Conservation (phyloP, 2,329 filamentous ascomycete species). For the Aspergillus sp. region DNA sequence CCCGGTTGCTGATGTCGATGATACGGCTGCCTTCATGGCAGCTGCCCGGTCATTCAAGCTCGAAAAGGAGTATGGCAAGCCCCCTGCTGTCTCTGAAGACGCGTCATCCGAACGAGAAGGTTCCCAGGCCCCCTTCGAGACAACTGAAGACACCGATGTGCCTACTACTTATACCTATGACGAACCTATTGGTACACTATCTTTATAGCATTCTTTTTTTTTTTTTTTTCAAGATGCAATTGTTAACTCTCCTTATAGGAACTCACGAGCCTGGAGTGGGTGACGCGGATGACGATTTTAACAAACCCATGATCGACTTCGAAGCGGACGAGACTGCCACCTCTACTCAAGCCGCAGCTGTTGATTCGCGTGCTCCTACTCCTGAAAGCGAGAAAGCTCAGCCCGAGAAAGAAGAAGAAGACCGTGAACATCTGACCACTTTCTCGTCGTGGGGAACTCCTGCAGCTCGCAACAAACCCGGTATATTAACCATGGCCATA, state of each 20-base stretch:
- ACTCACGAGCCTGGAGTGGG: not conserved
- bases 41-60: slow-evolving; percentile 22
- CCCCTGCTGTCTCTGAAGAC: slow-evolving; percentile 2
- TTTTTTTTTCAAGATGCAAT: too few relatives aligned
- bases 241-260: not conserved
- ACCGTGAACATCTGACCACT: slow-evolving; percentile 30
- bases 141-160: not conserved
- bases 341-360: not conserved
- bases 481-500: slow-evolving; percentile 15
- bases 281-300: not conserved
- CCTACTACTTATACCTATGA: not conserved
- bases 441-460: slow-evolving; percentile 35
- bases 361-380: not conserved
- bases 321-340: not conserved
- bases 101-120: slow-evolving; percentile 1
- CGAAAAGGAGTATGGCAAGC: slow-evolving; percentile 4
- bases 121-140: slow-evolving; percentile 1
- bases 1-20: slow-evolving; percentile 22
- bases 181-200: slow-evolving; percentile 1
- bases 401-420: slow-evolving; percentile 20
- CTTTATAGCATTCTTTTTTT: not conserved
- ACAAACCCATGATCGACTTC: not conserved
- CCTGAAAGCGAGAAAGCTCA: not conserved
- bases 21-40: slow-evolving; percentile 29
- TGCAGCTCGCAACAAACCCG: slow-evolving; percentile 24